Percentiles rank a stretch among this genome's conserved stretches.
These are phyloP conservation scores for Kwoniella sp. DNA, from an alignment of 768 basidiomycete species.

Conservation along the genomic window DNA sequence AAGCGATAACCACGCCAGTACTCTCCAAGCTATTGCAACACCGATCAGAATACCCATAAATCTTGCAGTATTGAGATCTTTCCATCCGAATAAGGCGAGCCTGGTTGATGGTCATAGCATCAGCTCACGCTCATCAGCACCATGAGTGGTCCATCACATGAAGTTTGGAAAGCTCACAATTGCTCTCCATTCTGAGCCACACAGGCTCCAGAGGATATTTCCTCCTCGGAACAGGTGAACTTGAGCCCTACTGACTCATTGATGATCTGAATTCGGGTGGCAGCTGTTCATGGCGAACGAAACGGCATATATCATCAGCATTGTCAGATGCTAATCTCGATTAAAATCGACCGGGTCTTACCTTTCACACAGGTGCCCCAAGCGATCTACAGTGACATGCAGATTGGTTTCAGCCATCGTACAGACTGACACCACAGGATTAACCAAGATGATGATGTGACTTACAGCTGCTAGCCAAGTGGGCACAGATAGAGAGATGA, in stretches of 20 bases:
- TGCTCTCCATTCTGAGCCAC: constrained; percentile 56
- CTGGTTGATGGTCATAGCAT: too few species aligned
- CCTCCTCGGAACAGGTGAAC: constrained; percentile 51
- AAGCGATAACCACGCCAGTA: constrained; percentile 42
- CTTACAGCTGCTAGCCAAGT: constrained; percentile 52
- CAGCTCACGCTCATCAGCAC: too few species aligned
- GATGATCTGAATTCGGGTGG: constrained; percentile 55
- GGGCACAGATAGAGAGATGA: constrained; percentile 55
- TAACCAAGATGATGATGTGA: neutral
- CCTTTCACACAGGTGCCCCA: constrained; percentile 34
- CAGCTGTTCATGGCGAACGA: constrained; percentile 27
- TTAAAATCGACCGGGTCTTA: too few species aligned
- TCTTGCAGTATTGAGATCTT: constrained; percentile 41
- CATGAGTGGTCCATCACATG: too few species aligned
- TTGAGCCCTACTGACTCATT: constrained; percentile 54
- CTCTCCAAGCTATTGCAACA: constrained; percentile 45
- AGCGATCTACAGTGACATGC: too few species aligned
- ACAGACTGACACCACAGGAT: too few species aligned
- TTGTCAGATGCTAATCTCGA: too few species aligned
- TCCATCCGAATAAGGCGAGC: constrained; percentile 51
- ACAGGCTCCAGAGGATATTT: constrained; percentile 52
- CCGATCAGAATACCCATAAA: constrained; percentile 46
- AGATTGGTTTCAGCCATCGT: too few species aligned
- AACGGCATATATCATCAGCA: neutral
- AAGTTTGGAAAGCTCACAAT: constrained; percentile 26